Percentiles rank a stretch among this genome's conserved stretches.
phyloP scores from a whole-genome alignment of 129 eudicot genomes.

The Flaveria brownii region DNA sequence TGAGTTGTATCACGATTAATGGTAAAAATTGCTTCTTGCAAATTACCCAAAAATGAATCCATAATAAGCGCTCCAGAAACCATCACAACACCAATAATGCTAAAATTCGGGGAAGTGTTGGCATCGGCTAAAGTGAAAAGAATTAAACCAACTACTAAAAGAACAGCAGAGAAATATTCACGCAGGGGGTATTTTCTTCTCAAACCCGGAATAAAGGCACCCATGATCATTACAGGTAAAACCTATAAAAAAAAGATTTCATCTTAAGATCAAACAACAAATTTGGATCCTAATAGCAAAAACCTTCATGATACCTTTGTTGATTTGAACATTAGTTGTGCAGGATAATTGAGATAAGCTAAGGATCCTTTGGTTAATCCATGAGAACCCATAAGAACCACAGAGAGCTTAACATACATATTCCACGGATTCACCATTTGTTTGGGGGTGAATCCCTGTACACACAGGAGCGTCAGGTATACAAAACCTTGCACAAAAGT shows the following conservation, averaged over 20 bases:
- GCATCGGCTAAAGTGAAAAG: slow-evolving; percentile 98
- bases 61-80: slow-evolving; percentile 85
- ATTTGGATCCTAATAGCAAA: neutral
- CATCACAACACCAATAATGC: slow-evolving; percentile 82
- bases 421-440: slow-evolving; percentile 99
- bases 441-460: slow-evolving; percentile 85
- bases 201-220: slow-evolving; percentile 95
- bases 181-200: slow-evolving; percentile 87
- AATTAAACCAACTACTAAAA: slow-evolving; percentile 78
- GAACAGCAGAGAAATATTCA: slow-evolving; percentile 80
- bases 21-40: slow-evolving; percentile 97
- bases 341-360: slow-evolving; percentile 94
- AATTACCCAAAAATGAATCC: slow-evolving; percentile 95
- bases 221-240: slow-evolving; percentile 97
- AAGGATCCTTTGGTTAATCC: slow-evolving; percentile 92
- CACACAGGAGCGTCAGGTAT: slow-evolving; percentile 60
- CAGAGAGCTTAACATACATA: slow-evolving; percentile 86
- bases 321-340: slow-evolving; percentile 96
- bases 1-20: slow-evolving; percentile 92
- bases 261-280: slow-evolving; percentile 7
- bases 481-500: slow-evolving; percentile 93
- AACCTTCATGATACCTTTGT: slow-evolving; percentile 59
- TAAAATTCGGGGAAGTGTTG: slow-evolving; percentile 85
- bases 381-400: slow-evolving; percentile 96
- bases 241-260: slow-evolving; percentile 46